phyloP scores from a whole-genome alignment of 495 filamentous ascomycete species.

The Aspergillus hancockii region DNA sequence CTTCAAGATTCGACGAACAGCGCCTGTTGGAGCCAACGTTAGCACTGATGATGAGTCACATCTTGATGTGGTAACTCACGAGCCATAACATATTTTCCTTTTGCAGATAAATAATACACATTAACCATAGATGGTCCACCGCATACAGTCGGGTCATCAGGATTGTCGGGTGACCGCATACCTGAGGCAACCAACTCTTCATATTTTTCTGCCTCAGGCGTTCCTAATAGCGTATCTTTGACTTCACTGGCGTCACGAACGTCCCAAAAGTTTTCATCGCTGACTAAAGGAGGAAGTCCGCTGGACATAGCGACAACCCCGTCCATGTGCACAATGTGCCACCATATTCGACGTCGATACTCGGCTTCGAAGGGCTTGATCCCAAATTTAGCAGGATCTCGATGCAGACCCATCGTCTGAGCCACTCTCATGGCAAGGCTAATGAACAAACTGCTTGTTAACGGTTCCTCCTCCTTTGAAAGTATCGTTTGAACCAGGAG shows the following conservation, averaged over 20 bases:
- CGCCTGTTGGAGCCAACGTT: conserved; percentile 30
- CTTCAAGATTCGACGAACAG: conserved; percentile 45
- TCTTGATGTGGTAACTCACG: conserved; percentile 28
- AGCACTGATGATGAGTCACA: conserved; percentile 3
- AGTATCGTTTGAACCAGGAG: conserved; percentile 49
- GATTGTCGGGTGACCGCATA: conserved; percentile 41
- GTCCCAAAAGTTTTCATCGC: conserved; percentile 51
- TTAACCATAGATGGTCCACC: conserved; percentile 50
- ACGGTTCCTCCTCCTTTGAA: conserved; percentile 48
- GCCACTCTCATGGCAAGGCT: conserved; percentile 66
- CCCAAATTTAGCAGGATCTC: conserved; percentile 66
- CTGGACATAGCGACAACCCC: conserved; percentile 51
- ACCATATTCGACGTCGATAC: conserved; percentile 70
- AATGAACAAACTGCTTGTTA: conserved; percentile 49
- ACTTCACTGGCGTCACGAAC: conserved; percentile 47
- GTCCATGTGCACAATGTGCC: conserved; percentile 71
- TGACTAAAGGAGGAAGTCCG: conserved; percentile 45
- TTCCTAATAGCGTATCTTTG: conserved; percentile 47
- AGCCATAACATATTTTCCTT: conserved; percentile 50
- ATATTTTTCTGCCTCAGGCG: conserved; percentile 41
- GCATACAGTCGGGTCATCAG: conserved; percentile 46
- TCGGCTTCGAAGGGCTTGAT: conserved; percentile 68
- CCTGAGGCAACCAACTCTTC: conserved; percentile 32
- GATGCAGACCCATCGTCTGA: conserved; percentile 72
- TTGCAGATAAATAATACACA: conserved; percentile 47